phyloP scores from a whole-genome alignment of 768 basidiomycete genomes.

The Xerocomellus chrysenteron region DNA sequence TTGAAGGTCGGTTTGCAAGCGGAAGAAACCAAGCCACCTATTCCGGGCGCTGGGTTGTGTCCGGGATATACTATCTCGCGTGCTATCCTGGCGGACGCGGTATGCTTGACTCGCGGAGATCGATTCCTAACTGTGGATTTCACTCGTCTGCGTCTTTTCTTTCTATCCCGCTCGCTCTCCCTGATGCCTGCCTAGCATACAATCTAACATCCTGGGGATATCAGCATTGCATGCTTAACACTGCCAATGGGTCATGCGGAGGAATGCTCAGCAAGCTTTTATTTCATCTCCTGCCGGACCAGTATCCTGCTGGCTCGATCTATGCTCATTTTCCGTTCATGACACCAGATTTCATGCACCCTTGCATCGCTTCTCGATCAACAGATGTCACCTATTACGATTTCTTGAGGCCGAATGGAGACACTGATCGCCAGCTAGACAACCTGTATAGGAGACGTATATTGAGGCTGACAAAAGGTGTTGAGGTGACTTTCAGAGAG shows the following conservation, averaged over 20 bases:
- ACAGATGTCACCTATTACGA: conserved; percentile 46
- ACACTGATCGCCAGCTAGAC: neutral
- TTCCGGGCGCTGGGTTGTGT: conserved; percentile 72
- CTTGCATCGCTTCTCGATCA: conserved; percentile 43
- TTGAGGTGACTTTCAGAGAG: neutral
- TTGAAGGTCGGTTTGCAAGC: conserved; percentile 63
- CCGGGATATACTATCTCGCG: conserved; percentile 83
- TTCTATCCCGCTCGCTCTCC: neutral
- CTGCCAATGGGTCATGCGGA: conserved; percentile 68
- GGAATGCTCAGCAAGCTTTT: conserved; percentile 74
- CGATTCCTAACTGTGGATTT: conserved; percentile 75
- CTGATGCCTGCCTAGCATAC: conserved; percentile 44
- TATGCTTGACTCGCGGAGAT: conserved; percentile 74
- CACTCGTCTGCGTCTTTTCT: conserved; percentile 53
- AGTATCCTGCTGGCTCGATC: conserved; percentile 61
- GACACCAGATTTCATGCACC: conserved; percentile 45
- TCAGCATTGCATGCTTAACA: conserved; percentile 63
- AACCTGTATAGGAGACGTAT: conserved; percentile 18
- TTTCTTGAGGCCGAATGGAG: conserved; percentile 51
- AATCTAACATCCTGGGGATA: conserved; percentile 83
- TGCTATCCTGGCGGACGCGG: conserved; percentile 80
- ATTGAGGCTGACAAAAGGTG: conserved; percentile 14
- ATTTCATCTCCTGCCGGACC: conserved; percentile 66
- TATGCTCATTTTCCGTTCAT: conserved; percentile 85
- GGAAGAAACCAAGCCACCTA: conserved; percentile 64